Percentiles rank a stretch among this genome's conserved stretches.
Conservation (phyloP, 1,284 basidiomycete genomes). For the Cutaneotrichosporon cavernicola region DNA sequence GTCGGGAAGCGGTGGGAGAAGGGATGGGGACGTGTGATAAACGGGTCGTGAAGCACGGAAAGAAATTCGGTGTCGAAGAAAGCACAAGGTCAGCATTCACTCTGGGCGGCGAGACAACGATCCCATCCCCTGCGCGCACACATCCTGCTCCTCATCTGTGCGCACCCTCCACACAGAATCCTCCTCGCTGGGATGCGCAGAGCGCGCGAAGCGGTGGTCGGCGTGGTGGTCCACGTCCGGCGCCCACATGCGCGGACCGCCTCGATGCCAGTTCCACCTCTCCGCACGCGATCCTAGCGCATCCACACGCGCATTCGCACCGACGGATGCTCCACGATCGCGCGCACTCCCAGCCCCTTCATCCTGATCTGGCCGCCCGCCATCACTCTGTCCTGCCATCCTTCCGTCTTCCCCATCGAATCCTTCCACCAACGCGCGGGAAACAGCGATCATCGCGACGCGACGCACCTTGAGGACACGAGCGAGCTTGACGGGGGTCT, state of each 20-base stretch:
- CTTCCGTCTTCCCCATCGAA: background rate
- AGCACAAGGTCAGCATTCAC: constrained; percentile 4
- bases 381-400: background rate
- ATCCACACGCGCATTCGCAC: background rate
- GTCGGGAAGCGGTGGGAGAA: constrained; percentile 8
- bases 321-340: background rate
- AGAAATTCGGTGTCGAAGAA: constrained; percentile 4
- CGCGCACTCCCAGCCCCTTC: background rate
- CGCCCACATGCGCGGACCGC: background rate
- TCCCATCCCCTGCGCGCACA: background rate
- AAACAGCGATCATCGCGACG: background rate
- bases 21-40: constrained; percentile 1
- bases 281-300: constrained; percentile 1
- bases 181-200: background rate
- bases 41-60: constrained; percentile 5
- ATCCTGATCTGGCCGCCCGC: background rate
- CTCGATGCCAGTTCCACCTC: background rate
- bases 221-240: background rate
- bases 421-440: constrained; percentile 6
- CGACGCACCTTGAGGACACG: constrained; percentile 69
- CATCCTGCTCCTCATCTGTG: background rate
- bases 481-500: constrained; percentile 89
- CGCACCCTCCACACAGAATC: background rate
- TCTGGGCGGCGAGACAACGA: background rate
- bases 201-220: background rate